Percentiles rank a stretch among this genome's conserved stretches.
phyloP scores from a whole-genome alignment of 345 rosid species.

The Ailanthus altissimus region DNA sequence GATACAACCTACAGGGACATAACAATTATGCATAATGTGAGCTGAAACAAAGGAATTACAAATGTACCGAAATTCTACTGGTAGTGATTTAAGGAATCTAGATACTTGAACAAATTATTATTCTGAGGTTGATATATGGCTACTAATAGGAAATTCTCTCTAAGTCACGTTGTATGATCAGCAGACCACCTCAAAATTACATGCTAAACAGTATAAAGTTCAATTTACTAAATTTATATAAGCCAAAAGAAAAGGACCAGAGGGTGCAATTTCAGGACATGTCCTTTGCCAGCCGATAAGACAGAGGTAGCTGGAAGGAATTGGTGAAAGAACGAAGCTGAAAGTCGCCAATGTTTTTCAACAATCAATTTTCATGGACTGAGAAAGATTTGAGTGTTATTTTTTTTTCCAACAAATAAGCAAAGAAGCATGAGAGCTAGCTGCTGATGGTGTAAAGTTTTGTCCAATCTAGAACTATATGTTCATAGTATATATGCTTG shows the following conservation, averaged over 20 bases:
- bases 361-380: not conserved
- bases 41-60: not conserved
- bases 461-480: not conserved
- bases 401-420: not conserved
- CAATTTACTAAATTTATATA: not conserved
- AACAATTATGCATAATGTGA: not conserved
- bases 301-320: not conserved
- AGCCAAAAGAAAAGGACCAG: not conserved
- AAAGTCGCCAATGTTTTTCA: not conserved
- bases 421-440: not conserved
- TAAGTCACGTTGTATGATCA: not conserved
- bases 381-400: too few relatives aligned
- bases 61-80: not conserved
- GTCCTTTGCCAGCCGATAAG: not conserved
- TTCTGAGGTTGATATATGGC: not conserved
- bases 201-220: not conserved
- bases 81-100: slow-evolving; percentile 1
- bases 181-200: not conserved
- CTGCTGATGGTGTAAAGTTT: not conserved
- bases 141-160: not conserved
- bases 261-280: not conserved
- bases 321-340: not conserved
- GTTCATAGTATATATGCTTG: not conserved
- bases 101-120: not conserved
- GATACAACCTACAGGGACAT: slow-evolving; percentile 61